Percentiles rank a stretch among this genome's conserved stretches.
These are phyloP conservation scores for Yamadazyma laniorum DNA, from an alignment of 805 yeast species.

Conservation along the genomic window DNA sequence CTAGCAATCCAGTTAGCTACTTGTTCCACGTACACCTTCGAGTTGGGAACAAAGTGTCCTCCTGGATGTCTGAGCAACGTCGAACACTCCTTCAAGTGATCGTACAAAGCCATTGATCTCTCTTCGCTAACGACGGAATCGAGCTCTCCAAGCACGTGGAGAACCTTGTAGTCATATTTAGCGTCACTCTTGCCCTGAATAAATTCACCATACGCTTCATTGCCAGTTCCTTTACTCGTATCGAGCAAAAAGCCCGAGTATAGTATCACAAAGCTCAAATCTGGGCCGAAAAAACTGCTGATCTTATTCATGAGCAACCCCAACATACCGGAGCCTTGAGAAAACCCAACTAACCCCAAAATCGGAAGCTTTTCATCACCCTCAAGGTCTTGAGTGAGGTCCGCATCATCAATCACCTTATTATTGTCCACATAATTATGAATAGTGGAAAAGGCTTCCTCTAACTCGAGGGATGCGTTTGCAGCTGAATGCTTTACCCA, in stretches of 20 bases:
- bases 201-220: constrained; percentile 22
- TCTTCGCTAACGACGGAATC: constrained; percentile 83
- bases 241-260: constrained; percentile 62
- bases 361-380: constrained; percentile 51
- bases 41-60: constrained; percentile 94
- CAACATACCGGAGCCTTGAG: constrained; percentile 91
- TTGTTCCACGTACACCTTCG: constrained; percentile 48
- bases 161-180: constrained; percentile 28
- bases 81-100: constrained; percentile 41
- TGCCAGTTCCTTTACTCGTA: constrained; percentile 23
- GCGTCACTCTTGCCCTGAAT: background rate
- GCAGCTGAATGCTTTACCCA: constrained; percentile 53
- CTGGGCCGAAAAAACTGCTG: constrained; percentile 47
- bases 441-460: constrained; percentile 49
- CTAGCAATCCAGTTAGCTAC: constrained; percentile 42
- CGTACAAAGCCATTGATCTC: constrained; percentile 59
- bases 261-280: constrained; percentile 67
- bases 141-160: constrained; percentile 81
- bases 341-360: constrained; percentile 85
- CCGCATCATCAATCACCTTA: constrained; percentile 42
- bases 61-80: constrained; percentile 84
- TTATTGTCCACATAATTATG: constrained; percentile 53
- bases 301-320: constrained; percentile 65
- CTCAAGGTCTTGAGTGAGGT: constrained; percentile 19
- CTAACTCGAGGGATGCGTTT: constrained; percentile 46